Percentiles rank a stretch among this genome's conserved stretches.
Evolutionary conservation across 352 stramenopile species (phyloP).

Genomic region (Globisporangium orthogonon): DNA sequence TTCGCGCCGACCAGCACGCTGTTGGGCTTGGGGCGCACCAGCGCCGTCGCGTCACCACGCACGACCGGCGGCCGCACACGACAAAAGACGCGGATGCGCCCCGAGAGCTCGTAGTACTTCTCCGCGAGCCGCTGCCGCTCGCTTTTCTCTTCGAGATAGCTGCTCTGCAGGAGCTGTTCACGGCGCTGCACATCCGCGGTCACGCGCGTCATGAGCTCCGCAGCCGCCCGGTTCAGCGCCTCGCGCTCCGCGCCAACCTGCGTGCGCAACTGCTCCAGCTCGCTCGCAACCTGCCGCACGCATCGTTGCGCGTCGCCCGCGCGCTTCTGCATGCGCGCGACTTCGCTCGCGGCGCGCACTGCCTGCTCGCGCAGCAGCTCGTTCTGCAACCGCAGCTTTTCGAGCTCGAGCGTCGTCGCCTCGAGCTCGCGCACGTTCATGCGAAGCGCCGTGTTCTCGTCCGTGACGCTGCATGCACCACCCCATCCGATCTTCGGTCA

Average conservation of each 20-base stretch:
- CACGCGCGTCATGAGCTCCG: conserved; percentile 36
- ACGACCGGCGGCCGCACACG: conserved; percentile 60
- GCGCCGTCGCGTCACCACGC: conserved; percentile 14
- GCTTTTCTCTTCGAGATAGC: conserved; percentile 63
- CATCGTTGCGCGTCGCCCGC: conserved; percentile 21
- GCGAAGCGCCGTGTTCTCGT: conserved; percentile 59
- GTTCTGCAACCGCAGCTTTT: conserved; percentile 50
- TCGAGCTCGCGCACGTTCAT: conserved; percentile 45
- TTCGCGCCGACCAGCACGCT: conserved; percentile 89
- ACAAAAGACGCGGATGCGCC: conserved; percentile 92
- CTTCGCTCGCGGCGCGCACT: conserved; percentile 30
- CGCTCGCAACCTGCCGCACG: conserved; percentile 23
- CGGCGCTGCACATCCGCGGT: conserved; percentile 35
- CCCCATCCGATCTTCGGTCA: too few species aligned
- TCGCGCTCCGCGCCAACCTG: conserved; percentile 32
- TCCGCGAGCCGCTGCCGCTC: conserved; percentile 80
- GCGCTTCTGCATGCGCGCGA: conserved; percentile 35
- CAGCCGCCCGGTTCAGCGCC: conserved; percentile 24
- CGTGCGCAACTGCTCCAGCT: conserved; percentile 34
- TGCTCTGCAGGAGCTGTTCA: conserved; percentile 56
- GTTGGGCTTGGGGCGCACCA: conserved; percentile 85
- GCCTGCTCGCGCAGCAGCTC: conserved; percentile 55
- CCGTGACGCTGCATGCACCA: conserved; percentile 28
- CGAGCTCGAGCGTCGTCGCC: conserved; percentile 37
- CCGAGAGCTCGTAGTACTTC: conserved; percentile 89